Evolutionary conservation across 129 eudicot genomes (phyloP), one percentile per base, ranked within the genome.

Genomic region (Solidago caesia): DNA sequence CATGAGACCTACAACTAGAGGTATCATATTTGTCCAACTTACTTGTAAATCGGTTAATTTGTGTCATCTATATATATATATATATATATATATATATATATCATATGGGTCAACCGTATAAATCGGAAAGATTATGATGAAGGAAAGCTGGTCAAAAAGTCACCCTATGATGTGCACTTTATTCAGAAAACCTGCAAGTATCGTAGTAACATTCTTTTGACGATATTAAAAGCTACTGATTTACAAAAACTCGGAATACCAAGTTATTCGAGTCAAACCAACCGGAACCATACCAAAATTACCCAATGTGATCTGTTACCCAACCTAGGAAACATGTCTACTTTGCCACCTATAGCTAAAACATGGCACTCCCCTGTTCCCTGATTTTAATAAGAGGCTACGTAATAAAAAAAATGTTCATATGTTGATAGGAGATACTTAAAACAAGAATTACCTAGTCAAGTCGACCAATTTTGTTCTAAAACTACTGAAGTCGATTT

Each of bases 401-500:
- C n/a, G 8, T 33, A 15, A 42, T 9, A 64, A 21, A 4, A 44
- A 14, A 44, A 13, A 41, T 42, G 16, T 5, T 41, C 15, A 27
- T 64, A 43, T 64, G 1, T 21, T 4, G 4, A 5, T 39, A 21
- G 27, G 47, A 5, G 49, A 48, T 62, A 61, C 29, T 15, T 66
- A 4, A 70, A 4, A 43, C 12, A 43, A 29, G 26, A 29, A 26
- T 16, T 66, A 66, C 71, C 88, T 84, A n/a, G 98, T 93, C 66
- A 93, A 68, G 42, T 89, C 86, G 64, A 87, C 84, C n/a, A 93
- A 83, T 84, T 90, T 93, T 14, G 89, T 77, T 26, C 87, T 89
- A 53, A 86, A 89, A 11, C 78, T 79, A 59, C 63, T 78, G 62
- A 89, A 74, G 2, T 73, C 87, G 6, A 82, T 86, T 51, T 39